These are phyloP conservation scores for Boletellus sp. DNA, from an alignment of 768 basidiomycete genomes.

Conservation along the genomic window DNA sequence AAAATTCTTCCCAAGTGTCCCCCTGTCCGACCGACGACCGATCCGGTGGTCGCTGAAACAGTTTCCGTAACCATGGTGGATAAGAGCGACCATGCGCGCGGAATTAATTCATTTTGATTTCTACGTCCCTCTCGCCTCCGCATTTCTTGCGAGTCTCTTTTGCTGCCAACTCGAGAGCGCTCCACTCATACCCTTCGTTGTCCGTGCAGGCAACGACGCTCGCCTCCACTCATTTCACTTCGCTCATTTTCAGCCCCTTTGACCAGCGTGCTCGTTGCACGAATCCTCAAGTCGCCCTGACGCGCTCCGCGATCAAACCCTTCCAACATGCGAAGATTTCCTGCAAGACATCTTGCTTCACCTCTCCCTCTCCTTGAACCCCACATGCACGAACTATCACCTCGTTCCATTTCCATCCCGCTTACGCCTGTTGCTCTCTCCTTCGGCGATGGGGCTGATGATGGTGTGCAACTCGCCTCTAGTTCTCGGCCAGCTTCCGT, in stretches of 20 bases:
- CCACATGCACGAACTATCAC: slow-evolving; percentile 32
- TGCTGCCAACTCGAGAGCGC: background rate
- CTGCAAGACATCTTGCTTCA: slow-evolving; percentile 10
- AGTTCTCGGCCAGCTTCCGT: background rate
- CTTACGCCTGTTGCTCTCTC: slow-evolving; percentile 36
- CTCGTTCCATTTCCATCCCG: slow-evolving; percentile 36
- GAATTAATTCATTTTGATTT: slow-evolving; percentile 4
- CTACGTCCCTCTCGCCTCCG: slow-evolving; percentile 8
- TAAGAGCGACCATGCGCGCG: slow-evolving; percentile 6
- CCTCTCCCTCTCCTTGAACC: slow-evolving; percentile 16
- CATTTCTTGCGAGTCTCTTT: background rate
- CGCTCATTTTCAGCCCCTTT: slow-evolving; percentile 15
- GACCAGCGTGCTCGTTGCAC: background rate
- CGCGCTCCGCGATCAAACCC: slow-evolving; percentile 5
- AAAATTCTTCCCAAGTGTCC: slow-evolving; percentile 6
- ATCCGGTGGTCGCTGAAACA: background rate
- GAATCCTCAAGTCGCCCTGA: background rate
- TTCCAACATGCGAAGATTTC: slow-evolving; percentile 12
- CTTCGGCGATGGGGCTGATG: slow-evolving; percentile 19
- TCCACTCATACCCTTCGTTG: slow-evolving; percentile 2
- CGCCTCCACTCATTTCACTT: slow-evolving; percentile 22
- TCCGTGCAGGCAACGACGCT: slow-evolving; percentile 11
- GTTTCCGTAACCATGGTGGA: slow-evolving; percentile 24
- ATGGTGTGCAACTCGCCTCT: background rate
- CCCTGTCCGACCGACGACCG: background rate